Base-by-base conservation (phyloP, 2,329 filamentous ascomycete species). In the Hysterium pulicare region DNA sequence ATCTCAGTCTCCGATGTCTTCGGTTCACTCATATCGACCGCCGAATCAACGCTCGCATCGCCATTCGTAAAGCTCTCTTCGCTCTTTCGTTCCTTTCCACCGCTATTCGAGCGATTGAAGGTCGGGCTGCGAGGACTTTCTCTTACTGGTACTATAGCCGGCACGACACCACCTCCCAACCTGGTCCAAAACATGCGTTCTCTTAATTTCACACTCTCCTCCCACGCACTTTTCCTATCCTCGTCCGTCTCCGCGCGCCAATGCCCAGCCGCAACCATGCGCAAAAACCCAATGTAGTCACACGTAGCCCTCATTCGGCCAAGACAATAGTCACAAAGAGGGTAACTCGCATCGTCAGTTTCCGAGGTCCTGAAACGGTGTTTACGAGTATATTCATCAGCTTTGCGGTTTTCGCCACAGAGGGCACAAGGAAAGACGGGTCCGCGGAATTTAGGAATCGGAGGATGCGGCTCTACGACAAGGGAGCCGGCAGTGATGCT, bases 141-240 rank as follows among this genome's bases (percentile, higher is more conserved):
- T 51, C 66, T 48, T 33, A 58, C 48, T 8, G 57, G 55, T 31
- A 71, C 50, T 38, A 73, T 72, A 10, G 78, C 73, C 1, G 91
- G 93, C 10, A 97, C 71, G 2, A 98, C 89, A 11, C 93, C 93
- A 21, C 90, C 93, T 20, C 91, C 91, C 40, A 98, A 82, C 42
- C 93, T 81, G 38, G 87, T 82, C 93, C 93, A 98, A 64, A 98
- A 98, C 86, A 98, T 95, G 54, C 91, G 84, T 65, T 98, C 93
- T 38, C 93, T 78, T 36, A 97, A 69, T 22, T 86, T 81, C 9
- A 96, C 86, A 44, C 89, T 89, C 71, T 98, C 93, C 62, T 97
- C 91, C 93, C 93, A 98, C 0, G 90, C 89, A 21, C 82, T 81
- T 59, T 86, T 88, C 67, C 94, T 88, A 24, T 90, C 87, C 38